Base-by-base conservation (phyloP, 1,284 basidiomycete genomes). In the Inonotus hispidus region DNA sequence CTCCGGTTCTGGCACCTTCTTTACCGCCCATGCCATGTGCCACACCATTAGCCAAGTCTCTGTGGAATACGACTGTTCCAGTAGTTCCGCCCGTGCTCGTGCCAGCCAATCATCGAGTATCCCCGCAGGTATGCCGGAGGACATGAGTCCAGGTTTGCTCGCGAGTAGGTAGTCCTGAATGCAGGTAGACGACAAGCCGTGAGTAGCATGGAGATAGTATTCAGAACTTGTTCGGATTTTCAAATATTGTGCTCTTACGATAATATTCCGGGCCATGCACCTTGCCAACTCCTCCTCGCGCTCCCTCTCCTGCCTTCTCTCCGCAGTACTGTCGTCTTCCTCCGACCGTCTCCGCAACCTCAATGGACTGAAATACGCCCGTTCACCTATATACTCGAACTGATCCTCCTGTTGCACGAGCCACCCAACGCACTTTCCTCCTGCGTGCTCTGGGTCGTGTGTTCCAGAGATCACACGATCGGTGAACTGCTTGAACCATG, bases 21-120 rank as follows among this genome's bases (percentile, higher is more conserved):
- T 62, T 2, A 41, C 41, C 10, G 60, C 60, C 60, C 60, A 62
- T 38, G 56, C 60, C 38, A 62, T 37, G 16, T 58, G 41, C 47
- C 56, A 62, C 29, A 39, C 41, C 39, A 62, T 32, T 16, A 21
- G 25, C 56, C 55, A 57, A n/a, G 23, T 41, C 29, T 43, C 56
- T 2, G 46, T 27, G 4, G 56, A 29, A 25, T 29, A 23, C 11
- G 19, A 29, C 8, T 32, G 32, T 14, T 54, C 56, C 1, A 53
- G 1, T 0, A 62, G 35, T 27, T 62, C 60, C 23, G 29, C 43
- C 7, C 38, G 46, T 27, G 60, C 60, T 2, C 60, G 55, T n/a
- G 23, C 16, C 19, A 46, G 39, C 61, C 56, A 62, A 8, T 59
- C 61, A 35, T 59, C 57, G n/a, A 62, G 43, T 16, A 25, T 49